Evolutionary conservation across 2,329 filamentous ascomycete species (phyloP).

Genomic region (Aspergillus felis): DNA sequence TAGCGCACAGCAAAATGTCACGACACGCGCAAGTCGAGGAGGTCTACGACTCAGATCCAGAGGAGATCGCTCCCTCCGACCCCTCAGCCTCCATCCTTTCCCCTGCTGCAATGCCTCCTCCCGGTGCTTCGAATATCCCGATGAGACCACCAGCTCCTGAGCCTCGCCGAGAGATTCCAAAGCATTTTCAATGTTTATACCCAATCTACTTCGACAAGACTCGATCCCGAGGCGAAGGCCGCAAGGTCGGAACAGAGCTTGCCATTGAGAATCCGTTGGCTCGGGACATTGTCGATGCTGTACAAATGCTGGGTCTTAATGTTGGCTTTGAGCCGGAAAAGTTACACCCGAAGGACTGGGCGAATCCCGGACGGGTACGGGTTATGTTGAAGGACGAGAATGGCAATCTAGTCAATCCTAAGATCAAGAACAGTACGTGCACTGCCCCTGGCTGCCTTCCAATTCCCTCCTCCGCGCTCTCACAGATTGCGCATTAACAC

Average conservation of each 20-base stretch:
- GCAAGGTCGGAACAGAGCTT: conserved; percentile 67
- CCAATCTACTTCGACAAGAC: conserved; percentile 88
- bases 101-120: conserved; percentile 30
- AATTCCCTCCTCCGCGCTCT: neutral
- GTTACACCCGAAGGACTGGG: conserved; percentile 94
- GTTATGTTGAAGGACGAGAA: conserved; percentile 62
- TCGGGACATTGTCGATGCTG: conserved; percentile 83
- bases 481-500: neutral
- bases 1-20: conserved; percentile 57
- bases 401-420: conserved; percentile 47
- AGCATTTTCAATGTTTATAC: conserved; percentile 84
- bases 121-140: conserved; percentile 21
- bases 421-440: conserved; percentile 61
- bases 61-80: conserved; percentile 75
- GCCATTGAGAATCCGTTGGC: conserved; percentile 85
- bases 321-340: conserved; percentile 86
- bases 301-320: conserved; percentile 59
- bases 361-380: conserved; percentile 86
- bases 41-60: conserved; percentile 85
- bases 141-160: conserved; percentile 34
- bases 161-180: conserved; percentile 56
- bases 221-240: conserved; percentile 65
- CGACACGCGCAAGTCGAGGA: conserved; percentile 84
- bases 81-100: conserved; percentile 47
- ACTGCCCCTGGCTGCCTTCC: neutral